A percentile compares a stretch with the other conserved stretches of the same genome.
Conservation (phyloP, 495 filamentous ascomycete genomes). For the Venustampulla echinocandica region DNA sequence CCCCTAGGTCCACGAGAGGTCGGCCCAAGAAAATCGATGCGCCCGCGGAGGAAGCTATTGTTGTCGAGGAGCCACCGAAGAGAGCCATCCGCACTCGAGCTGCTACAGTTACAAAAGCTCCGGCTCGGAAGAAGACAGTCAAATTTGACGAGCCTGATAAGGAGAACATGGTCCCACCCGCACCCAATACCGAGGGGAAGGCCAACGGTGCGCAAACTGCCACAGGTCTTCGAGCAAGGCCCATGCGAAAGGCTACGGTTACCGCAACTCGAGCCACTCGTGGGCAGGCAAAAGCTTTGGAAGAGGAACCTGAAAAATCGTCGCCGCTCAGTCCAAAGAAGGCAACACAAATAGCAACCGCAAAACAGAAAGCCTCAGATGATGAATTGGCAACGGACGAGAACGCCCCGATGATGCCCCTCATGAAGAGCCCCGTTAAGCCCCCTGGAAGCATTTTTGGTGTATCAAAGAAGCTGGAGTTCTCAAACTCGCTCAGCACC, state of each 20-base stretch:
- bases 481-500: slow-evolving; percentile 12
- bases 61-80: slow-evolving; percentile 24
- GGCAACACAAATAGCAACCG: slow-evolving; percentile 36
- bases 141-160: slow-evolving; percentile 50
- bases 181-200: slow-evolving; percentile 20
- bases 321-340: slow-evolving; percentile 48
- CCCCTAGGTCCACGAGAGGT: slow-evolving; percentile 29
- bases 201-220: slow-evolving; percentile 25
- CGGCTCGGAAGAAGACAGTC: slow-evolving; percentile 41
- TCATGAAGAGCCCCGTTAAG: slow-evolving; percentile 41
- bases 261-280: slow-evolving; percentile 18
- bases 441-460: slow-evolving; percentile 26
- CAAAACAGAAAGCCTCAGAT: slow-evolving; percentile 33
- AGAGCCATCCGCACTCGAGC: slow-evolving; percentile 26
- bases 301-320: slow-evolving; percentile 13
- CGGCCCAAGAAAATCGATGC: slow-evolving; percentile 23
- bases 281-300: slow-evolving; percentile 11
- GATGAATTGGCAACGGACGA: slow-evolving; percentile 45
- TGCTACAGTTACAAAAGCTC: slow-evolving; percentile 26
- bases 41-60: slow-evolving; percentile 18
- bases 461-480: slow-evolving; percentile 21
- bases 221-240: slow-evolving; percentile 35
- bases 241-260: slow-evolving; percentile 28
- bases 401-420: slow-evolving; percentile 37
- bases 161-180: slow-evolving; percentile 35